Evolutionary conservation across 345 rosid species (phyloP).

Genomic region (Litchi chinensis): DNA sequence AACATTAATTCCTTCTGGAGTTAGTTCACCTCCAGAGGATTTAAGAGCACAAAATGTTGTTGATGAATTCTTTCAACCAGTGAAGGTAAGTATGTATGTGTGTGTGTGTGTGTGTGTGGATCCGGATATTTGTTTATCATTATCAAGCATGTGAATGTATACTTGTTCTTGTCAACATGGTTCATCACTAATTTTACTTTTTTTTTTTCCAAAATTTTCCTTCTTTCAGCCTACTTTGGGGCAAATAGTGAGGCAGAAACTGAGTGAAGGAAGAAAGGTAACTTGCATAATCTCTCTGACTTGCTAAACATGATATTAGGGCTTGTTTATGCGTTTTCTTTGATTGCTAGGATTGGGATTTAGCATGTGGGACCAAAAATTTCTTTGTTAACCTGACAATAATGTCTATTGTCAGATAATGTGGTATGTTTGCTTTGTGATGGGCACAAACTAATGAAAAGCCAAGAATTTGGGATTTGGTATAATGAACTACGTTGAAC

Average conservation of each 20-base stretch:
- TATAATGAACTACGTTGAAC: not conserved
- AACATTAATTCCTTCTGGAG: constrained; percentile 40
- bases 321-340: not conserved
- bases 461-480: not conserved
- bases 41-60: constrained; percentile 62
- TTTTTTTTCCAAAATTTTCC: not conserved
- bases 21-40: constrained; percentile 60
- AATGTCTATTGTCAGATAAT: not conserved
- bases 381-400: not conserved
- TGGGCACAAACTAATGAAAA: not conserved
- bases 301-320: not conserved
- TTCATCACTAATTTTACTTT: constrained; percentile 9
- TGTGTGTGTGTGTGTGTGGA: not conserved
- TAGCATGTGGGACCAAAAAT: not conserved
- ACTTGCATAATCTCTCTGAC: constrained; percentile 9
- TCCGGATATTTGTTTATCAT: not conserved
- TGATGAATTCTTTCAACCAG: constrained; percentile 84
- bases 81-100: constrained; percentile 43
- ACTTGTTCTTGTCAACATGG: constrained; percentile 1
- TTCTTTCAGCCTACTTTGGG: constrained; percentile 72
- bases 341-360: not conserved
- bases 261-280: constrained; percentile 95
- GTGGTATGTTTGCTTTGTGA: not conserved
- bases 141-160: not conserved
- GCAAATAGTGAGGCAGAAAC: constrained; percentile 81